Evolutionary conservation across 192 early-diverging fungal species (phyloP), one percentile per base, ranked within the genome.

Genomic region (Polychytrium aggregatum): DNA sequence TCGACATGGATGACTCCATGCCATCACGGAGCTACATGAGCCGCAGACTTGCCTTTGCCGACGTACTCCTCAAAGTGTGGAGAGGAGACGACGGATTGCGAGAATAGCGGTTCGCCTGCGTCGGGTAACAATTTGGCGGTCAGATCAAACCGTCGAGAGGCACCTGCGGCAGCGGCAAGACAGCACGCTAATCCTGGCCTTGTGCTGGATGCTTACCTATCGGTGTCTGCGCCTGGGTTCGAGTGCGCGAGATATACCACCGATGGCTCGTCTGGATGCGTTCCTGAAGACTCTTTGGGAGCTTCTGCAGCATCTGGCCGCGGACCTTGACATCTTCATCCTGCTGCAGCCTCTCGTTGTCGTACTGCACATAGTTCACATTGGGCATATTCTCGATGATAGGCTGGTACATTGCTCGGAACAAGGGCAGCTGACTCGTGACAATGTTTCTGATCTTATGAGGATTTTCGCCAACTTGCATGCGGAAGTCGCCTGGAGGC

Each of bases 361-460:
- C 62, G 6, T 57, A 50, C 3, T 49, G 3, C 9, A 59, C n/a
- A 27, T 60, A 57, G 31, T 58, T 60, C 27, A 61, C 55, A 49
- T 65, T 63, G 18, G 64, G 65, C 25, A 68, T 31, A 27, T 71
- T 52, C 14, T 68, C 60, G 26, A 76, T 55, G 20, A 76, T 53
- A 6, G 68, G 68, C 28, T 47, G 35, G 44, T 76, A 76, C 28
- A 67, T 18, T 25, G 41, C 51, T 44, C 68, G 54, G 79, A 92
- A 49, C 68, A 59, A 44, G 60, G 63, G 50, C 45, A 79, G 52
- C 47, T 93, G 96, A 2, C 70, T 79, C 33, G 70, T 68, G 21
- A 99, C 93, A 59, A 97, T 94, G 58, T 99, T 96, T 52, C 81
- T 61, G 21, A 99, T 81, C 63, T 99, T 99, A 59, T 85, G 72